phyloP scores from a whole-genome alignment of 2,329 filamentous ascomycete genomes.

The Aspergillus viridinutans region DNA sequence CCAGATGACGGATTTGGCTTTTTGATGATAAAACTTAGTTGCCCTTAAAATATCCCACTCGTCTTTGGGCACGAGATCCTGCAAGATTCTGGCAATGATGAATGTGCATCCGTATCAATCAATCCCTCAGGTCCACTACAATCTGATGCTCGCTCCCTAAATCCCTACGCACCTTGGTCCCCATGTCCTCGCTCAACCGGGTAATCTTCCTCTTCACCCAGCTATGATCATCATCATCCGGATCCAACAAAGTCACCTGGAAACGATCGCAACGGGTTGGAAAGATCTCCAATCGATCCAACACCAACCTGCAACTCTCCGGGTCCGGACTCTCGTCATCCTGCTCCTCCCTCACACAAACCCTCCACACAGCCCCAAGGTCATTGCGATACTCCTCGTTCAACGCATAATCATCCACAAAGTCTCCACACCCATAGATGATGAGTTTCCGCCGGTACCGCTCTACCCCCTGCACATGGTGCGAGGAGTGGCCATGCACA shows the following conservation, averaged over 20 bases:
- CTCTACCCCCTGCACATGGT: slow-evolving; percentile 42
- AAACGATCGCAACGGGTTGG: slow-evolving; percentile 35
- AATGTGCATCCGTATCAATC: neutral
- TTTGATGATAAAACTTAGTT: neutral
- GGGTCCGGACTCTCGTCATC: neutral
- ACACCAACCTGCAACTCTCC: slow-evolving; percentile 9
- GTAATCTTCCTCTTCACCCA: slow-evolving; percentile 29
- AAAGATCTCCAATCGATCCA: slow-evolving; percentile 31
- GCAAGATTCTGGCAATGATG: neutral
- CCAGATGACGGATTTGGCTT: neutral
- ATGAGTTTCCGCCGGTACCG: slow-evolving; percentile 32
- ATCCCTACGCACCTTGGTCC: slow-evolving; percentile 20
- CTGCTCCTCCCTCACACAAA: slow-evolving; percentile 22
- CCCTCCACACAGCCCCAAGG: slow-evolving; percentile 37
- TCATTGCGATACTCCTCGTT: slow-evolving; percentile 35
- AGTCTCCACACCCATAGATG: slow-evolving; percentile 42
- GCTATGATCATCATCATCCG: slow-evolving; percentile 27
- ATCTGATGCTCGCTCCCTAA: slow-evolving; percentile 20
- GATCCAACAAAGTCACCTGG: slow-evolving; percentile 27
- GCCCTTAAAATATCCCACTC: too few species aligned
- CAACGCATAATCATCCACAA: slow-evolving; percentile 42
- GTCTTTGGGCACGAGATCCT: too few species aligned
- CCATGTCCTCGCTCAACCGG: slow-evolving; percentile 25
- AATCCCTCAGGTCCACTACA: neutral
- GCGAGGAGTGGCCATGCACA: slow-evolving; percentile 39